A percentile compares a stretch with the other conserved stretches of the same genome.
Evolutionary conservation across 2,329 filamentous ascomycete genomes (phyloP).

Genomic region (Pseudocercospora pini-densiflorae): DNA sequence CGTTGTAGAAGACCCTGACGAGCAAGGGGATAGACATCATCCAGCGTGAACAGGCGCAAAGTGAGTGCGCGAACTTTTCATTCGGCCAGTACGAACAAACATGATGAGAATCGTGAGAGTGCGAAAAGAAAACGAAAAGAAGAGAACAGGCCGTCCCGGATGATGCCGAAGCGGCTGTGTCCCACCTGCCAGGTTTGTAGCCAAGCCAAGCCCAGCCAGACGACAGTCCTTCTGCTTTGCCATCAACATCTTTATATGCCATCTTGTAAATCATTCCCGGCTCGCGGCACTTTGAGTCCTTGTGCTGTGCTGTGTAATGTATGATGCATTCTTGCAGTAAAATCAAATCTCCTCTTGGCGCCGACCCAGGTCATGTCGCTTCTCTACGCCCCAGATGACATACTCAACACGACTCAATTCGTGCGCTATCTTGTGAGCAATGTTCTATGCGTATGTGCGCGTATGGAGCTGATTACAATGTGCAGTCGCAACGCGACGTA

Average conservation of each 20-base stretch:
- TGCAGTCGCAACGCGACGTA: slow-evolving; percentile 66
- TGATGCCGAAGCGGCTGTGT: neutral
- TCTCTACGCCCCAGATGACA: slow-evolving; percentile 5
- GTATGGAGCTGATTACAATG: slow-evolving; percentile 8
- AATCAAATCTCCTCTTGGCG: neutral
- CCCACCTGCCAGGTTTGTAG: too few species aligned
- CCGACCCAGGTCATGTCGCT: slow-evolving; percentile 8
- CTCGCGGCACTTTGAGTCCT: neutral
- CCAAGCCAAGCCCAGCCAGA: neutral
- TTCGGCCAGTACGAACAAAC: neutral
- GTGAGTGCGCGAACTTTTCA: too few species aligned
- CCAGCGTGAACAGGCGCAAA: too few species aligned
- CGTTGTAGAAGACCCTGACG: too few species aligned
- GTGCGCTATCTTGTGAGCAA: slow-evolving; percentile 35
- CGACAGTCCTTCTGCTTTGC: neutral
- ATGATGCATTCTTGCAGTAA: neutral
- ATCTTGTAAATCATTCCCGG: neutral
- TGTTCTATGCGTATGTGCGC: neutral
- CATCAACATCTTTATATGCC: neutral
- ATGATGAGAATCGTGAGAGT: neutral
- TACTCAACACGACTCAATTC: slow-evolving; percentile 1
- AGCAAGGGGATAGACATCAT: too few species aligned
- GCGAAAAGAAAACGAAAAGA: neutral
- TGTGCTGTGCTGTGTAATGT: neutral
- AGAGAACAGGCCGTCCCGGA: neutral